Evolutionary conservation across 768 basidiomycete genomes (phyloP), one percentile per base, ranked within the genome.

Genomic region (Tephrocybe sp.): DNA sequence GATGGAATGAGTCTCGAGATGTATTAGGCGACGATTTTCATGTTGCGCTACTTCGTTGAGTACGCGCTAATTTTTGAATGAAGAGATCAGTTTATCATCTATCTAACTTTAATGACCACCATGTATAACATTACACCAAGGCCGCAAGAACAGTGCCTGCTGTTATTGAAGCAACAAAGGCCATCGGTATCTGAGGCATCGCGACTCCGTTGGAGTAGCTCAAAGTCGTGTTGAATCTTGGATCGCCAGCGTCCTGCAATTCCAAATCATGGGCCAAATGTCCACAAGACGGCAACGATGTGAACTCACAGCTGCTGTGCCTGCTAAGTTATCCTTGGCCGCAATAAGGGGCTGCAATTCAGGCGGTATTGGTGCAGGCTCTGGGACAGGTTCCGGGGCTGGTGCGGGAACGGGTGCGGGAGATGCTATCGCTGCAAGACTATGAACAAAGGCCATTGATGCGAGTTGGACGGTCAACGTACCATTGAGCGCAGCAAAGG

Each of bases 1-100:
- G 90, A 95, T 61, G 92, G 92, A 36, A 92, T 91, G 89, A 92
- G 89, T 64, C 73, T 95, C 66, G 92, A 95, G 75, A 84, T 95
- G 89, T 91, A 93, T 71, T 94, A 71, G 67, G 46, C 31, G 21
- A 22, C n/a, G n/a, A n/a, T n/a, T n/a, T n/a, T 53, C 8, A 9
- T 13, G 12, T 37, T 44, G 2, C 37, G 16, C n/a, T n/a, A n/a
- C n/a, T n/a, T n/a, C 24, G 21, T 22, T n/a, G 5, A 19, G 16
- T 19, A 44, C 21, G n/a, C n/a, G n/a, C n/a, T n/a, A n/a, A n/a
- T n/a, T n/a, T n/a, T n/a, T n/a, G n/a, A n/a, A n/a, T n/a, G n/a
- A n/a, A n/a, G n/a, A n/a, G n/a, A 25, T 41, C n/a, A 40, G 5
- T 38, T 13, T 37, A 8, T 38, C 45, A 18, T 19, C 16, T 25